Evolutionary conservation across 805 yeast species (phyloP), one percentile per base, ranked within the genome.

Genomic region (Suhomyces sp.): DNA sequence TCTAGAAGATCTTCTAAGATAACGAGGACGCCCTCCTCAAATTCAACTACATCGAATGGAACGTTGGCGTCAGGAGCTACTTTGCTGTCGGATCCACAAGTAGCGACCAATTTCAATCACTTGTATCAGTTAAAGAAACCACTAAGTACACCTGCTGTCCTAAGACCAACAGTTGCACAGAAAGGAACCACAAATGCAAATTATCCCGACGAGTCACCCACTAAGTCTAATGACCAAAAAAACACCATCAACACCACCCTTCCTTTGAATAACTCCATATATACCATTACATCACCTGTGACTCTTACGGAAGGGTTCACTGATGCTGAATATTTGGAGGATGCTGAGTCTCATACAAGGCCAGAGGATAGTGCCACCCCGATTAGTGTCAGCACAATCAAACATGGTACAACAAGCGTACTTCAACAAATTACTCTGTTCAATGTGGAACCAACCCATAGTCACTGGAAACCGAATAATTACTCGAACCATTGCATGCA

Each of bases 391-490:
- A n/a, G n/a, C n/a, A n/a, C n/a, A n/a, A n/a, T n/a, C n/a, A n/a
- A n/a, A n/a, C n/a, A 27, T 12, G 14, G 26, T n/a, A 11, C 6
- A 24, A 9, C 14, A 24, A 8, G 26, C 12, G 14, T 12, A 24
- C 16, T 12, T 11, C 14, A 9, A n/a, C 28, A 11, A n/a, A n/a
- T n/a, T n/a, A n/a, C n/a, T n/a, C n/a, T n/a, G n/a, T 36, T 38
- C 28, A 27, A 19, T 17, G 41, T 19, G 22, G 79, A 73, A 44
- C 79, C 80, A 11, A 69, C 75, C 7, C 77, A 68, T 35, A 50
- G 54, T 10, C 79, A 74, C 50, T 76, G 81, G 81, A 67, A 67
- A 41, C 70, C 75, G 14, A 69, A 76, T 51, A 48, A 46, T 28
- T 53, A 50, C 34, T 51, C 69, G n/a, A 43, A 51, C 34, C 56